Base-by-base conservation (phyloP, 805 yeast species). In the Clavispora fructus region DNA sequence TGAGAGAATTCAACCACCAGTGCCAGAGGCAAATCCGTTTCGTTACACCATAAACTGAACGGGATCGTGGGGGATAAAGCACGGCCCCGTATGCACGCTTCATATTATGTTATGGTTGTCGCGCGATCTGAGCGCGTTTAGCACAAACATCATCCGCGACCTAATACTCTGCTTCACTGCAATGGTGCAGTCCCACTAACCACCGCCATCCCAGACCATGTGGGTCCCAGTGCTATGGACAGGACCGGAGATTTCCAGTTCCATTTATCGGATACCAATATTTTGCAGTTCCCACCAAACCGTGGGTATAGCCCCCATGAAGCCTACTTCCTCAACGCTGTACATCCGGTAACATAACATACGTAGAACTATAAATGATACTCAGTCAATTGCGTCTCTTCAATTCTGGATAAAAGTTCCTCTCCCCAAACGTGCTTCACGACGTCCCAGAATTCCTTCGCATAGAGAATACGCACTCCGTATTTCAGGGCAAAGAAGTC, bases 371-470 rank as follows among this genome's bases (percentile, higher is more conserved):
- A 52, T 35, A 52, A 43, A 27, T 53, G 56, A 26, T 49, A 53
- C 42, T 45, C 50, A 25, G 44, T 49, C 35, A 53, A 17, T 5
- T 55, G 42, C 14, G 55, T 45, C 28, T 53, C 49, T 37, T 53
- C 55, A 19, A 44, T 48, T n/a, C 53, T 50, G 31, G 37, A 58
- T 44, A 65, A 49, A 17, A 75, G 59, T 17, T 69, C 73, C 31
- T 69, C 73, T 7, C 74, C 75, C 96, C 96, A 88, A n/a, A 84
- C 87, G 33, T 74, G 72, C 30, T 67, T 68, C 39, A 89, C 66
- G 10, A 83, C 95, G 59, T 89, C 95, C 74, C 86, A 78, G 53
- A 90, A 85, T 52, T 85, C 89, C 54, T 75, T 79, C 38, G 87
- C 92, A 57, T 85, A 89, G 40, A 67, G 65, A 12, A 89, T 60